A percentile compares a stretch with the other conserved stretches of the same genome.
These are phyloP conservation scores for Diatrype stigma DNA, from an alignment of 2,329 filamentous ascomycete species.

Conservation along the genomic window DNA sequence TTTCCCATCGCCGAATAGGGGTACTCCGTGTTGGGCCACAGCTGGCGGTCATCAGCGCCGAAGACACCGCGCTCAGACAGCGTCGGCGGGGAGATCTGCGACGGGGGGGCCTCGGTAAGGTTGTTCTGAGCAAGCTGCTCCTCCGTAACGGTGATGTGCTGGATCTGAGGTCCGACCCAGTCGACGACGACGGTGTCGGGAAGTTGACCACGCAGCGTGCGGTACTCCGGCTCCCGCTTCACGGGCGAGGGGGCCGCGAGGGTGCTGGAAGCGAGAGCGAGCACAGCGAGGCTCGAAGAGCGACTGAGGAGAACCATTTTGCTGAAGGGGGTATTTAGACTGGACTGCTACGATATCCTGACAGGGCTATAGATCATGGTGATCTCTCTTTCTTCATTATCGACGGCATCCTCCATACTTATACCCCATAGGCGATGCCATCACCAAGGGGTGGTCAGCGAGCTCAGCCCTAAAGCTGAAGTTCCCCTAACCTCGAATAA, in stretches of 20 bases:
- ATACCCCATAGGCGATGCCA: background rate
- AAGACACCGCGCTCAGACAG: background rate
- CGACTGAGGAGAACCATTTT: background rate
- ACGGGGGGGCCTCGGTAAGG: background rate
- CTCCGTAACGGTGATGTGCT: background rate
- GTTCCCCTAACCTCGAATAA: background rate
- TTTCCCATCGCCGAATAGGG: slow-evolving; percentile 3
- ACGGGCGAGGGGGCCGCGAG: background rate
- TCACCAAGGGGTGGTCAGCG: background rate
- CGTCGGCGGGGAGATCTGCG: background rate
- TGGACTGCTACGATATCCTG: background rate
- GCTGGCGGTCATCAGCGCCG: slow-evolving; percentile 1
- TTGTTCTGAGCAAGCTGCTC: background rate
- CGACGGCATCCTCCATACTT: background rate
- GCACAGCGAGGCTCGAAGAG: background rate
- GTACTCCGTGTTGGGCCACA: slow-evolving; percentile 1
- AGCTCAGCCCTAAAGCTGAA: background rate
- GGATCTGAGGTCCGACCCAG: background rate
- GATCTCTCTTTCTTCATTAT: background rate
- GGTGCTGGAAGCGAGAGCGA: background rate
- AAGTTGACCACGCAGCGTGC: background rate
- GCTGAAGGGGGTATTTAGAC: background rate
- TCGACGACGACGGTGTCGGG: background rate
- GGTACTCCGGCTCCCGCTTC: background rate
- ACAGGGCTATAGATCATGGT: background rate